Base-by-base conservation (phyloP, 768 basidiomycete genomes). In the Boletus eberwhitei region DNA sequence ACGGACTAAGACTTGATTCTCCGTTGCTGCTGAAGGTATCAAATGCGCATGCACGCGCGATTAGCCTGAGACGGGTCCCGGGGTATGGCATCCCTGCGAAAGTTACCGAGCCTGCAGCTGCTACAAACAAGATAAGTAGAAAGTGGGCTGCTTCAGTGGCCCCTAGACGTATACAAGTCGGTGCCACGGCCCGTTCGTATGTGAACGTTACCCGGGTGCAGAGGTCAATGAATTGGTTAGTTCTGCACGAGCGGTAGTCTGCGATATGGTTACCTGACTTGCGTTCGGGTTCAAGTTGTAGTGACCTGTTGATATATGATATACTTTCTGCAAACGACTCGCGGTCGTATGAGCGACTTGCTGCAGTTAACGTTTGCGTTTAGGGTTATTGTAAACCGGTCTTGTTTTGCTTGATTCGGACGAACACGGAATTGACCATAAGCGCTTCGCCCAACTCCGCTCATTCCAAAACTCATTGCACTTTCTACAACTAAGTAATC, bases 391-490 rank as follows among this genome's bases (percentile, higher is more conserved):
- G n/a, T 22, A 2, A 3, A 22, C 22, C 3, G 22, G 22, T 22
- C 24, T 24, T 24, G 24, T 24, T 24, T 3, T 42, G 41, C 24
- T 43, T 31, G 43, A 32, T 40, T 59, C 66, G 66, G 66, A 68
- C 34, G 37, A 68, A 68, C 26, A 56, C 67, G 67, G 67, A 60
- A 64, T 57, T 56, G 55, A 51, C 61, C n/a, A n/a, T n/a, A n/a
- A n/a, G n/a, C 50, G 52, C 19, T 8, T 17, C 17, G 34, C 16
- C 17, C 52, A 71, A 71, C 67, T 69, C 69, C 62, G 67, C 61
- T 57, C 47, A 61, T 54, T 14, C 53, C 19, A 55, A 54, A 57
- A 56, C 46, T 50, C 54, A 38, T 59, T 64, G 45, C 14, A 31
- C 8, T 36, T 45, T 43, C 34, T 40, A 29, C 32, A 5, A 29